Percentiles rank a stretch among this genome's conserved stretches.
These are phyloP conservation scores for Linderniella brevidens DNA, from an alignment of 257 asterid genomes.

Conservation along the genomic window DNA sequence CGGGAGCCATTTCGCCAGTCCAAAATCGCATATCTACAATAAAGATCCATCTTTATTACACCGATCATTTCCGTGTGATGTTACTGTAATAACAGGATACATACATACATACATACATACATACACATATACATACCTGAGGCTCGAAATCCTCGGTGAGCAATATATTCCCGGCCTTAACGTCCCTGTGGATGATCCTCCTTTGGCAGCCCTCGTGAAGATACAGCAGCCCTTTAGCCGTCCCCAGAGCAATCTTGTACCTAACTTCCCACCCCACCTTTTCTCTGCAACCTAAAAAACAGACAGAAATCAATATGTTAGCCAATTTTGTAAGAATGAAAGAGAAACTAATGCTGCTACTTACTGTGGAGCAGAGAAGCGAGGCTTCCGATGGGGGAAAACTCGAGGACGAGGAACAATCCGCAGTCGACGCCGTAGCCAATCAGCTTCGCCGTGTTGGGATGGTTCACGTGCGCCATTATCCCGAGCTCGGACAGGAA, in stretches of 20 bases:
- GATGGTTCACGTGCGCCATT: constrained; percentile 93
- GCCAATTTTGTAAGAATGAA: neutral
- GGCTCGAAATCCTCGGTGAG: constrained; percentile 81
- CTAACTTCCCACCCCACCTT: constrained; percentile 56
- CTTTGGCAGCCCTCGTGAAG: constrained; percentile 91
- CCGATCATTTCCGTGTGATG: neutral
- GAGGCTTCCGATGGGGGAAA: constrained; percentile 87
- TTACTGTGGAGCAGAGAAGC: constrained; percentile 85
- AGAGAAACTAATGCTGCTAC: constrained; percentile 13
- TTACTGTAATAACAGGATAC: neutral
- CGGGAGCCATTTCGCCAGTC: constrained; percentile 67
- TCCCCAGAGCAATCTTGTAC: constrained; percentile 70
- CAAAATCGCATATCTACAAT: constrained; percentile 58
- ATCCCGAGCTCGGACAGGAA: constrained; percentile 86
- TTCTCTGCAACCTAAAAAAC: constrained; percentile 37
- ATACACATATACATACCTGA: constrained; percentile 49
- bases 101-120: no score
- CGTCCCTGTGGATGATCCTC: constrained; percentile 85
- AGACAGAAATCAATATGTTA: neutral
- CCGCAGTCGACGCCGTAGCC: constrained; percentile 96
- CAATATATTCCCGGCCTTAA: constrained; percentile 88
- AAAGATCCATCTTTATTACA: neutral
- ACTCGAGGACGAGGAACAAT: constrained; percentile 75
- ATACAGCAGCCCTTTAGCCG: constrained; percentile 66
- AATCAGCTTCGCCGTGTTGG: constrained; percentile 76